Evolutionary conservation across 768 basidiomycete species (phyloP), one percentile per base, ranked within the genome.

Genomic region (Boletus rex-veris): DNA sequence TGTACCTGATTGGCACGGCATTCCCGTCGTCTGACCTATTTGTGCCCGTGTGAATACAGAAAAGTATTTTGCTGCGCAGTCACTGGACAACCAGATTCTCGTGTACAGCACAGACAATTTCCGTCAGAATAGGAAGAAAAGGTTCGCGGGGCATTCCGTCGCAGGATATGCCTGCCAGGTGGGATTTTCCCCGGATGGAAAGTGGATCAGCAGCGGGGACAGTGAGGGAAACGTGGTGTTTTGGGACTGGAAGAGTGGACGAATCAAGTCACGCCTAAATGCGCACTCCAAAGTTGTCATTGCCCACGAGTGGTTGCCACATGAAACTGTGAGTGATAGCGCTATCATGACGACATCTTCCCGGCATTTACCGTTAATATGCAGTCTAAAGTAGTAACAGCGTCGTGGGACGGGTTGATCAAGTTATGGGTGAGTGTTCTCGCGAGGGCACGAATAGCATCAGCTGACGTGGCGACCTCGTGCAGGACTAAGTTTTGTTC

Each of bases 221-320:
- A 90, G 91, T 10, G 85, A 88, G 61, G 97, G 97, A 9, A 94
- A 97, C 69, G 80, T 99, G 40, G 90, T 98, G 4, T 96, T 98
- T 72, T 99, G 97, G 97, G 97, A 98, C 71, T 99, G 92, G 91
- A 98, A 97, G 75, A 95, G 88, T n/a, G 91, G 94, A 2, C 84
- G 92, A 58, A 94, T 98, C 71, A 92, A 95, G 74, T 92, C 89
- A 51, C 78, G 92, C 37, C 72, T 98, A 51, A 84, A 85, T 58
- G 92, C 92, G 3, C 97, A 98, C 70, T 84, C 81, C 12, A 93
- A 98, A 73, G 96, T 97, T n/a, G 91, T 98, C 48, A 98, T 99
- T 63, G 83, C 92, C 19, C 97, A 99, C 65, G 92, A 92, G 66
- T 99, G 97, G 97, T 73, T 99, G 54, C 97, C 96, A 48, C 95